Percentiles rank a stretch among this genome's conserved stretches.
These are phyloP conservation scores for Steccherinum ochraceum DNA, from an alignment of 768 basidiomycete species.

Conservation along the genomic window DNA sequence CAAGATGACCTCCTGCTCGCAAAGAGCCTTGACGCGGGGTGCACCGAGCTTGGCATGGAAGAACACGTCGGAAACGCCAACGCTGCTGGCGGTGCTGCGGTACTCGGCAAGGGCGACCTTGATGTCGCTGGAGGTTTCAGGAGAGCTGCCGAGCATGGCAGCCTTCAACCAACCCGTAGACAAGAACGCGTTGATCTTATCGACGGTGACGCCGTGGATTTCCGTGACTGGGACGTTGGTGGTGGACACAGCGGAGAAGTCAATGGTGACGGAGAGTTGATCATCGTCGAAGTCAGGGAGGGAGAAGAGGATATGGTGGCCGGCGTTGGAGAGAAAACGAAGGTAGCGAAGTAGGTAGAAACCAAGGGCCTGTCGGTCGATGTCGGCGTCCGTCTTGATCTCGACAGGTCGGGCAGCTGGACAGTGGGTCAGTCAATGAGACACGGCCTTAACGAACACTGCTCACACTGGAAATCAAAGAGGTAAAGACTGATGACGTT, in stretches of 20 bases:
- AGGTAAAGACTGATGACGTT: constrained; percentile 10
- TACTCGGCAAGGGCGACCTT: constrained; percentile 14
- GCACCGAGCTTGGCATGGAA: constrained; percentile 19
- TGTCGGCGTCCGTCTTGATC: not conserved
- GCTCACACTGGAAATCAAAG: constrained; percentile 14
- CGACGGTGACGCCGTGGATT: constrained; percentile 7
- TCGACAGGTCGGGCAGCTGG: constrained; percentile 8
- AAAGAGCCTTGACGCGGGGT: constrained; percentile 16
- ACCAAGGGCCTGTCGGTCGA: constrained; percentile 1
- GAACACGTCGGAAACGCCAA: constrained; percentile 5
- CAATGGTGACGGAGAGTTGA: constrained; percentile 10
- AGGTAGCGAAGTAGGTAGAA: constrained; percentile 17
- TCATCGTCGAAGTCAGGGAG: constrained; percentile 22
- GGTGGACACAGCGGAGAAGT: constrained; percentile 12
- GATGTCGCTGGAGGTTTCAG: not conserved
- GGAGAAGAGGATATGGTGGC: constrained; percentile 19
- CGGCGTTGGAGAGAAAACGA: constrained; percentile 15
- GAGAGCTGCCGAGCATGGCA: constrained; percentile 5
- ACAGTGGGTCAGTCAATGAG: no score
- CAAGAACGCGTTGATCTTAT: constrained; percentile 14
- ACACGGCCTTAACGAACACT: no score
- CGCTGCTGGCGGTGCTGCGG: constrained; percentile 8
- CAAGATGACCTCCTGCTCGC: constrained; percentile 20
- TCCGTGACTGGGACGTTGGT: not conserved
- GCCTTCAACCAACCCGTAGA: constrained; percentile 11